Evolutionary conservation across 2,329 filamentous ascomycete species (phyloP).

Genomic region (Juglanconis oblonga): DNA sequence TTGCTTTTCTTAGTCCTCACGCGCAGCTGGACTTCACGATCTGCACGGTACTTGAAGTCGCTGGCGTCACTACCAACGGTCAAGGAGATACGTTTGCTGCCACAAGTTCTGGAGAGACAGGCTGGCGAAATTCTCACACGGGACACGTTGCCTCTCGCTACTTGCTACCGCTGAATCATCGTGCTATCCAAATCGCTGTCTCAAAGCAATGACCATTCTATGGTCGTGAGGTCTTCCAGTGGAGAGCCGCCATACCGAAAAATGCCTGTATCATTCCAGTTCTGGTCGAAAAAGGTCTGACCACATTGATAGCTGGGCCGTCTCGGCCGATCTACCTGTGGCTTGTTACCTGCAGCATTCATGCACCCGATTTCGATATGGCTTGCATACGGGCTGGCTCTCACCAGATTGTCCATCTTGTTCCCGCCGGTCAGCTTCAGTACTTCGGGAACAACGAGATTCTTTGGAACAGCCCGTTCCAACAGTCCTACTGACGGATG

Average conservation of each 20-base stretch:
- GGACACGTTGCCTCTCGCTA: not conserved
- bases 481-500: too few relatives aligned
- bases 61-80: not conserved
- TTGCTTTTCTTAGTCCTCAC: too few relatives aligned
- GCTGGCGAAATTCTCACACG: not conserved
- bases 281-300: conserved; percentile 5
- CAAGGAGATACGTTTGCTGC: too few relatives aligned
- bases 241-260: conserved; percentile 8
- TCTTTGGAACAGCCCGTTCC: too few relatives aligned
- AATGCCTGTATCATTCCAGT: conserved; percentile 16
- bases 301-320: not conserved
- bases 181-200: conserved; percentile 8
- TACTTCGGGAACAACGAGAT: too few relatives aligned
- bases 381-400: too few relatives aligned
- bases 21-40: too few relatives aligned
- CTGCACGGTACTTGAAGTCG: too few relatives aligned
- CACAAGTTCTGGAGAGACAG: not conserved
- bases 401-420: too few relatives aligned
- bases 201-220: conserved; percentile 3
- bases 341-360: not conserved
- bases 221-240: conserved; percentile 7
- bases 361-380: too few relatives aligned
- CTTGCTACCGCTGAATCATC: not conserved
- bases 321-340: conserved; percentile 8
- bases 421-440: too few relatives aligned